Conservation (phyloP, 345 rosid species). For the Eucalyptus albens region DNA sequence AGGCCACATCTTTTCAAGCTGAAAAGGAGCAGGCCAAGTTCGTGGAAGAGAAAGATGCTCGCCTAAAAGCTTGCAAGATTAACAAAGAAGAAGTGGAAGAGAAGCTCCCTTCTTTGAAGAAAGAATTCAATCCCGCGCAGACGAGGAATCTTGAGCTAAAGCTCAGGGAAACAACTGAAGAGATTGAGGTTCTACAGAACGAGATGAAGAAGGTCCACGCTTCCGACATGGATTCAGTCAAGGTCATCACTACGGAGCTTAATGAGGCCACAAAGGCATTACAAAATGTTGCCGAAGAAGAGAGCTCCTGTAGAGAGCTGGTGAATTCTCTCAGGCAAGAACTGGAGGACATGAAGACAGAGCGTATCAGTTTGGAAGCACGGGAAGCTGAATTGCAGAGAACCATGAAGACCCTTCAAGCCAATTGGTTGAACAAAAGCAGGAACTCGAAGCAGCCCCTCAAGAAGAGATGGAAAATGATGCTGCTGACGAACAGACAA, state of each 20-base stretch:
- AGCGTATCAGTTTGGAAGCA: conserved; percentile 11
- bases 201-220: conserved; percentile 63
- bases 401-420: neutral
- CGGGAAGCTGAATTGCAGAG: conserved; percentile 15
- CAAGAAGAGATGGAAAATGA: neutral
- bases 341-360: conserved; percentile 38
- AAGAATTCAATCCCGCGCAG: conserved; percentile 40
- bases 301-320: conserved; percentile 28
- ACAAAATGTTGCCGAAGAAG: conserved; percentile 52
- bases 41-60: conserved; percentile 28
- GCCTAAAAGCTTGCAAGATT: conserved; percentile 14
- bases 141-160: conserved; percentile 32
- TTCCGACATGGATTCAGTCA: conserved; percentile 35
- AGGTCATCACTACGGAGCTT: conserved; percentile 45
- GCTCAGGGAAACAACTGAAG: conserved; percentile 37
- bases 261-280: conserved; percentile 59
- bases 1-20: conserved; percentile 31
- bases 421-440: neutral
- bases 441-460: neutral
- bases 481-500: neutral
- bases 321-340: conserved; percentile 35
- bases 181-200: conserved; percentile 46
- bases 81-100: conserved; percentile 38
- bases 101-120: conserved; percentile 20
- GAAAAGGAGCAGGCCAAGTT: conserved; percentile 27